Evolutionary conservation across 2,329 filamentous ascomycete genomes (phyloP), one percentile per base, ranked within the genome.

Genomic region (Stemphylium beticola): DNA sequence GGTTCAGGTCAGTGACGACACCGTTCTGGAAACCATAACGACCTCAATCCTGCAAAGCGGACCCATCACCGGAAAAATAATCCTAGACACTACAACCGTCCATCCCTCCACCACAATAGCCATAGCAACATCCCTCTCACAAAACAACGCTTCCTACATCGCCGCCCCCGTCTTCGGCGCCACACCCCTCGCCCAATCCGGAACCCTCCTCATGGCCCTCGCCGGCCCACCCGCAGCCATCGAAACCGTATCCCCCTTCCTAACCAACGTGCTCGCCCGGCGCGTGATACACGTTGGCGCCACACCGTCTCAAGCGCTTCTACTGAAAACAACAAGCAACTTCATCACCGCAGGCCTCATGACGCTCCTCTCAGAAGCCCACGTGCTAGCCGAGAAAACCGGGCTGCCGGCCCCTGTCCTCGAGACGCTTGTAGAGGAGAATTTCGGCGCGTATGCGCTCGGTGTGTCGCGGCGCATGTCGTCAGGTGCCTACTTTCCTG

Each of bases 71-170:
- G 69, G 67, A n/a, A 83, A 82, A 58, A 71, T 78, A 11, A 58
- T 83, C 8, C 71, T 80, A 15, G 82, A 84, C 53, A 82, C 80
- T 0, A 82, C 81, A 0, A 83, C 82, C 0, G 76, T 83, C 1
- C 79, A 82, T 48, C 81, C 81, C 0, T 66, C 74, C 6, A 79
- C 79, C 0, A 77, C 79, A 0, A 57, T 64, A 1, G 54, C 57
- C 5, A 67, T 73, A 0, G 54, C 74, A 1, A 42, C 50, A 0
- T 66, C 64, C 0, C 60, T 83, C 0, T 43, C 51, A 0, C 2
- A 60, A 54, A 4, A 60, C 53, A 10, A 70, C 0, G 77, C 72
- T 2, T 48, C 54, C 3, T 82, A 82, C 42, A 64, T 83, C 24
- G 75, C 80, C 0, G 65, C 67, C 0, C 82, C 82, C 0, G 81